A percentile compares a stretch with the other conserved stretches of the same genome.
These are phyloP conservation scores for Fusarium sp. DNA, from an alignment of 2,329 filamentous ascomycete species.

Conservation along the genomic window DNA sequence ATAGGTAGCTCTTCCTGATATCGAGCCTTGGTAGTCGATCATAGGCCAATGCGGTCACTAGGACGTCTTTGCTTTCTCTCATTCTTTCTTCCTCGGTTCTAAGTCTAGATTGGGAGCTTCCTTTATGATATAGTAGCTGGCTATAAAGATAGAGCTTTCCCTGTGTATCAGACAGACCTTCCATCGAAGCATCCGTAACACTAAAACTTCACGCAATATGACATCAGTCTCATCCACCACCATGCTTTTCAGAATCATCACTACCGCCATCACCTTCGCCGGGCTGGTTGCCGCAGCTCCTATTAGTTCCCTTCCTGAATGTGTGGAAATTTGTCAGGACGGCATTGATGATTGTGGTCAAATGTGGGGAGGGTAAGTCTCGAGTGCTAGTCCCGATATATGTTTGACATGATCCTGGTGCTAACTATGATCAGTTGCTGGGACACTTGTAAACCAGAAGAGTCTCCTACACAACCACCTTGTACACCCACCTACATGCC, in stretches of 20 bases:
- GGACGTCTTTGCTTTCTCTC: not conserved
- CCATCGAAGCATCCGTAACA: not conserved
- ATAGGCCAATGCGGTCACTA: not conserved
- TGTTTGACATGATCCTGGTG: not conserved
- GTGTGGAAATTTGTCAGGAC: constrained; percentile 45
- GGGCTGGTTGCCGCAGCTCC: constrained; percentile 26
- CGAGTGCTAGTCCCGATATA: not conserved
- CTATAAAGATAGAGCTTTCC: constrained; percentile 16
- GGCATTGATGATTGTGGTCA: constrained; percentile 47
- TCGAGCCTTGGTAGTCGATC: not conserved
- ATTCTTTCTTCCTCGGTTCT: not conserved
- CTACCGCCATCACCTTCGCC: constrained; percentile 21
- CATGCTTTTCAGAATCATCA: constrained; percentile 27
- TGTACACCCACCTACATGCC: constrained; percentile 41
- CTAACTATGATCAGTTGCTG: constrained; percentile 47
- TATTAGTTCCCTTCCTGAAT: not conserved
- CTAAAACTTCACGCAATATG: not conserved
- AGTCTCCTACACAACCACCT: constrained; percentile 39
- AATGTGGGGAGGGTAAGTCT: constrained; percentile 47
- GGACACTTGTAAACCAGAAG: constrained; percentile 46
- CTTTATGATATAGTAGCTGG: not conserved
- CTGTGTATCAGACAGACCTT: not conserved
- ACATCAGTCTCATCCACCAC: not conserved
- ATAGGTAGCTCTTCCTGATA: not conserved
- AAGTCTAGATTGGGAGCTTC: not conserved